Percentiles rank a stretch among this genome's conserved stretches.
Conservation (phyloP, 106 monocot genomes). For the Agapanthus africanus region DNA sequence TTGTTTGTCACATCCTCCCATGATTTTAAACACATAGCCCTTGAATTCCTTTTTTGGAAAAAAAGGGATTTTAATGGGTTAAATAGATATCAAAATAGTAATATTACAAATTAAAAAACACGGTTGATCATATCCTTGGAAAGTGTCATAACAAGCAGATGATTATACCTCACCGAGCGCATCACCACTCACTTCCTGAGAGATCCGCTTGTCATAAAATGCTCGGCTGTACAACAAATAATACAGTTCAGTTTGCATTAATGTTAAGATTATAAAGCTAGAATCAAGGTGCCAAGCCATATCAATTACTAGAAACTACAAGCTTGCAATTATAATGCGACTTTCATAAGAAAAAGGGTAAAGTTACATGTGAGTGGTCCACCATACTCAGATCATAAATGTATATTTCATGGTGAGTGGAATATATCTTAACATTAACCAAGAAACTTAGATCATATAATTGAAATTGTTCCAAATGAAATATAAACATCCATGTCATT, state of each 20-base stretch:
- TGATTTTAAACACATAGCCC: constrained; percentile 72
- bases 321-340: too few relatives aligned
- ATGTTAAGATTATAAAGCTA: background rate
- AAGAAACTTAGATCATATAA: background rate
- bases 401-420: background rate
- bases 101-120: background rate
- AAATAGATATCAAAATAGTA: background rate
- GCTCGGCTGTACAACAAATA: constrained; percentile 22
- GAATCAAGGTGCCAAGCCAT: background rate
- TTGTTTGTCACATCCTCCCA: constrained; percentile 69
- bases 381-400: background rate
- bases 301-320: background rate
- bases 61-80: background rate
- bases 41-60: constrained; percentile 40
- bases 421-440: background rate
- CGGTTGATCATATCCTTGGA: background rate
- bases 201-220: constrained; percentile 61
- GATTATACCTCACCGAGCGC: constrained; percentile 54
- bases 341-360: too few relatives aligned
- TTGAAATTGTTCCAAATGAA: too few relatives aligned
- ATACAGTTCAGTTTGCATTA: background rate
- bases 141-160: background rate
- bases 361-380: too few relatives aligned
- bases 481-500: too few relatives aligned
- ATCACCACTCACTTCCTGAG: constrained; percentile 68